Evolutionary conservation across 352 stramenopile genomes (phyloP), one percentile per base, ranked within the genome.

Genomic region (Phytophthora chlamydospora): DNA sequence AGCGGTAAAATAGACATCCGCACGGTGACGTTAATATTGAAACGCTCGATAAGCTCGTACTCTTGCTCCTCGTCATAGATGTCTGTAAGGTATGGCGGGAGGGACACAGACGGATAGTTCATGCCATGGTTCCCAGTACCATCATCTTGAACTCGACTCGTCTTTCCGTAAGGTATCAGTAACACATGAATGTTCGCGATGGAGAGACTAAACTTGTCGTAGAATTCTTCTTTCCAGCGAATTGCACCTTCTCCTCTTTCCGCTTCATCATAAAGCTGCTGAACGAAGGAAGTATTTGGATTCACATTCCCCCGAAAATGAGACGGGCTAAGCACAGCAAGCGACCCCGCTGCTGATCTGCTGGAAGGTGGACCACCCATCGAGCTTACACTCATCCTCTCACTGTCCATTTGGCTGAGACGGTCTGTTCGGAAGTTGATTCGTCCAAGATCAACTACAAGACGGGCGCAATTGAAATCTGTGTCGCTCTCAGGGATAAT

Each of bases 201-300:
- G 4, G 83, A 85, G 17, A 95, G 68, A 19, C 78, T 90, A 61
- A 96, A 96, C 65, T 95, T 96, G 72, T 96, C 88, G 58, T 96
- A 96, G 50, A 96, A 96, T 42, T 95, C 88, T 64, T 96, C 88
- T 47, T 96, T 96, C 88, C 88, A 96, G 16, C 84, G 88, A 60
- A 93, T 89, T 6, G 85, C 84, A 0, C 84, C 83, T 68, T 96
- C 84, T 19, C 86, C 88, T 62, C 75, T 83, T 44, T 96, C 88
- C 2, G 83, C 84, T 68, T 96, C 88, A 63, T 96, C 88, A 41
- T 90, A 94, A 10, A 96, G 44, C 38, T 96, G 88, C 58, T 91
- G 89, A 27, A 91, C 83, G 31, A 96, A 96, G 8, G 80, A 91
- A 33, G 83, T 91, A 42, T 71, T 76, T 6, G 77, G 68, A 35